phyloP scores from a whole-genome alignment of 805 yeast species.

The Sugiyamaella qingdaonensis region DNA sequence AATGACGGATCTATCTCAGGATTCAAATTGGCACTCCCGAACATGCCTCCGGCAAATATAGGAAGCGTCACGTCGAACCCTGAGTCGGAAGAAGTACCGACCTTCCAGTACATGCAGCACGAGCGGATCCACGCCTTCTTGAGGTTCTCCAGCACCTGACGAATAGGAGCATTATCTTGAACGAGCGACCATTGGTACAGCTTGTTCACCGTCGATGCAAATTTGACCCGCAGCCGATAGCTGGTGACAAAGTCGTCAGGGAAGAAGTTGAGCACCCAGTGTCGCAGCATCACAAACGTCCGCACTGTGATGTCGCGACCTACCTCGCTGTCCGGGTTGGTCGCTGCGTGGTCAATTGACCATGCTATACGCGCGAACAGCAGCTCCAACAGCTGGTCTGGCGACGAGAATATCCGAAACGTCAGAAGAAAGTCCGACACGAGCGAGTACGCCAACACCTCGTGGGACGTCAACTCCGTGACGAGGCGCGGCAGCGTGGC shows the following conservation, averaged over 20 bases:
- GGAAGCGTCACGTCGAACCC: conserved; percentile 22
- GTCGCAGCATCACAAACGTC: conserved; percentile 81
- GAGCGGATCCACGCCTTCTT: conserved; percentile 48
- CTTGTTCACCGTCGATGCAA: conserved; percentile 37
- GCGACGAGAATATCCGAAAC: conserved; percentile 63
- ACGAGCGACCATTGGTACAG: conserved; percentile 28
- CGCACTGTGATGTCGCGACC: conserved; percentile 72
- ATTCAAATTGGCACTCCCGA: conserved; percentile 18
- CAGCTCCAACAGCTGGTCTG: conserved; percentile 55
- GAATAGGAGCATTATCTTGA: conserved; percentile 22
- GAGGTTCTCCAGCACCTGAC: conserved; percentile 41
- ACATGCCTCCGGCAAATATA: conserved; percentile 33
- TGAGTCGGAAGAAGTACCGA: conserved; percentile 15
- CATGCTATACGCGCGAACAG: conserved; percentile 65
- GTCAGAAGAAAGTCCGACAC: conserved; percentile 84
- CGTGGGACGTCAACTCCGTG: conserved; percentile 56
- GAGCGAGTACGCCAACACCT: conserved; percentile 68
- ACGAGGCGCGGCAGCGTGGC: conserved; percentile 32
- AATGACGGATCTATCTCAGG: background rate
- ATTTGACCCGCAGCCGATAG: conserved; percentile 42
- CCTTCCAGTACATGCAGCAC: conserved; percentile 34
- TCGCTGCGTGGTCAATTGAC: conserved; percentile 41
- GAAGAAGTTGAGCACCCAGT: conserved; percentile 86
- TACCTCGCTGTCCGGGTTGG: conserved; percentile 32
- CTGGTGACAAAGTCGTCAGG: conserved; percentile 72